Conservation (phyloP, 1,284 basidiomycete species). For the Pterulicium gracile region DNA sequence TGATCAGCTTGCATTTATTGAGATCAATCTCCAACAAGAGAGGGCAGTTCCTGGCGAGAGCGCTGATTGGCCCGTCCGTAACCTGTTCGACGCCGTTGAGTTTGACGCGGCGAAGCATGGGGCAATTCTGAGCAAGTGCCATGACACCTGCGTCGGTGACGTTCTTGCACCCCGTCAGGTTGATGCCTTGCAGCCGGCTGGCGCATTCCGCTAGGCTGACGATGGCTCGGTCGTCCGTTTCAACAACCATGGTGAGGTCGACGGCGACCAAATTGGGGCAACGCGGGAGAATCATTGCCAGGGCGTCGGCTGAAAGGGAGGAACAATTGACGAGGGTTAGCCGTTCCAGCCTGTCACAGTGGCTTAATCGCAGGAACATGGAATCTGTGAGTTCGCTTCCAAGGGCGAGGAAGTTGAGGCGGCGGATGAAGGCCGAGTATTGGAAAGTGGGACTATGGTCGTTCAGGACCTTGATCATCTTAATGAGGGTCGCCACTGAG, state of each 20-base stretch:
- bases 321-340: conserved; percentile 85
- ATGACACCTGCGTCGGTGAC: conserved; percentile 75
- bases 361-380: conserved; percentile 63
- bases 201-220: conserved; percentile 63
- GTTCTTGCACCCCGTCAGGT: conserved; percentile 76
- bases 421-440: conserved; percentile 81
- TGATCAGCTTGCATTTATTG: conserved; percentile 72
- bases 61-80: conserved; percentile 73
- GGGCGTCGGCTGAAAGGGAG: conserved; percentile 56
- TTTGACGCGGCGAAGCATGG: conserved; percentile 81
- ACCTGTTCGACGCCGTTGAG: conserved; percentile 68
- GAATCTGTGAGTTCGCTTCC: conserved; percentile 69
- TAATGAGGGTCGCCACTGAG: conserved; percentile 61
- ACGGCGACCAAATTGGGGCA: conserved; percentile 80
- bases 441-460: conserved; percentile 68
- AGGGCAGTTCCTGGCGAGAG: conserved; percentile 75
- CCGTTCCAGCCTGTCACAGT: conserved; percentile 82
- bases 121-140: conserved; percentile 68
- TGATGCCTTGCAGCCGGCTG: conserved; percentile 83
- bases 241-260: conserved; percentile 72
- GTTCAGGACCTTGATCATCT: conserved; percentile 63
- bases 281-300: conserved; percentile 58
- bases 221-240: conserved; percentile 65
- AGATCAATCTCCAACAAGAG: conserved; percentile 92
- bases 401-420: conserved; percentile 82